Base-by-base conservation (phyloP, 2,329 filamentous ascomycete genomes). In the Tolypocladium sp. region DNA sequence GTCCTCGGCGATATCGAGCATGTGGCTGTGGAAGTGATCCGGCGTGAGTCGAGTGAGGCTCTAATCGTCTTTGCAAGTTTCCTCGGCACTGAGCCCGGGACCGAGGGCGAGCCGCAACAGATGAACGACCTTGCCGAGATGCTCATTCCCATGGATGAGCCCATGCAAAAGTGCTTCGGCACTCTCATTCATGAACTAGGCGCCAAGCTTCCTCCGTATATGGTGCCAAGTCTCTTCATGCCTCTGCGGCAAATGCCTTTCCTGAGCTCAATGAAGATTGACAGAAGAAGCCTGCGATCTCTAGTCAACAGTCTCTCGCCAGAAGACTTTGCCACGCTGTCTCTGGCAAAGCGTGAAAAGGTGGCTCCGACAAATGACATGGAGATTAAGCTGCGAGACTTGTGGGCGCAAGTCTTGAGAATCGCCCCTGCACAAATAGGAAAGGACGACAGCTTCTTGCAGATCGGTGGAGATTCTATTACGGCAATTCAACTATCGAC, bases 401-500 rank as follows among this genome's bases (percentile, higher is more conserved):
- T 79, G 33, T 83, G 81, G 79, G 71, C 75, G 22, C 69, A 70
- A 4, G 72, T 79, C 2, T 67, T 82, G 30, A 66, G 63, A 2
- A 68, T 79, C 1, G 59, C 66, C 0, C 68, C 76, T 46, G 72
- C 76, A 6, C 67, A 27, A 1, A 59, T 62, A 10, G 57, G 57
- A 13, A n/a, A 54, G 20, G 55, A 62, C 22, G 55, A 56, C 30
- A 58, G 44, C 52, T 62, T 63, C 56, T 61, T 63, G 40, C 22
- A 51, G 9, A 37, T 61, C 0, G 82, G 82, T 1, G 82, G 82
- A 25, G 80, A 83, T 67, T 84, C 81, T 0, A 78, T 55, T 20
- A 25, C 5, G 9, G n/a, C 42, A 25, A 44, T 44, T 6, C 42
- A 44, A 13, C n/a, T 44, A 44, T 44, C 42, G 4, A 44, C 42